Evolutionary conservation across 1,284 basidiomycete species (phyloP).

Genomic region (Cutaneotrichosporon curvatum): DNA sequence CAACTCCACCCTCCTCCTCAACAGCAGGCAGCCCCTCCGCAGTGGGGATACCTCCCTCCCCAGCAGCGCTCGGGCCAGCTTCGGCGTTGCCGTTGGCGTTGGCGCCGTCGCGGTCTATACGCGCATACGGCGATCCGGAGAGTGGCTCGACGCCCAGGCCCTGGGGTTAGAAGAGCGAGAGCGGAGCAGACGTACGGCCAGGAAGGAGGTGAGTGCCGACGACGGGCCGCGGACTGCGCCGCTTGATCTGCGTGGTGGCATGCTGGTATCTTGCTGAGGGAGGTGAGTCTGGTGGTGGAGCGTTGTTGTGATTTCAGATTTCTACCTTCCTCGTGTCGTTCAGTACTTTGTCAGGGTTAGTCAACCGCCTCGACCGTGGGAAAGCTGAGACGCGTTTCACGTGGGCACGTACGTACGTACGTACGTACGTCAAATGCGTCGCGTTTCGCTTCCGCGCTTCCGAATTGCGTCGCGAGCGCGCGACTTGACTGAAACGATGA

Average conservation of each 20-base stretch:
- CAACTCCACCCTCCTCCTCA: constrained; percentile 5
- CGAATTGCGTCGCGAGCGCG: too few species aligned
- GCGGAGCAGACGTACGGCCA: constrained; percentile 56
- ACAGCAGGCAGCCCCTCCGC: constrained; percentile 2
- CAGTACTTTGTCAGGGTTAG: too few species aligned
- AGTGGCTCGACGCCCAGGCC: constrained; percentile 43
- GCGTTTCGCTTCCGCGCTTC: too few species aligned
- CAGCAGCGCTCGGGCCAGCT: too few species aligned
- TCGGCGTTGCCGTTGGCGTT: not conserved
- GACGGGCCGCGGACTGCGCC: constrained; percentile 68
- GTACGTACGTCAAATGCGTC: too few species aligned
- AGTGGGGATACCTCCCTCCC: too few species aligned
- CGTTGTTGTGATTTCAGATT: not conserved
- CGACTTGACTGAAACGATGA: too few species aligned
- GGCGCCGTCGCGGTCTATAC: not conserved
- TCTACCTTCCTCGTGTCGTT: too few species aligned
- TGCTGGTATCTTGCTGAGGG: not conserved
- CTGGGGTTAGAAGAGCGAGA: constrained; percentile 17
- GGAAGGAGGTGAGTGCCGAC: constrained; percentile 84
- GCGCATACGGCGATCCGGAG: not conserved
- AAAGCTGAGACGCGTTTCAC: not conserved
- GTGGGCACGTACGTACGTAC: too few species aligned
- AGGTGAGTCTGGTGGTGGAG: not conserved
- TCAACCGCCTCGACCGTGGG: constrained; percentile 3
- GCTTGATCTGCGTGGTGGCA: constrained; percentile 2